phyloP scores from a whole-genome alignment of 2,329 filamentous ascomycete species.

The Trematosphaeria pertusa region DNA sequence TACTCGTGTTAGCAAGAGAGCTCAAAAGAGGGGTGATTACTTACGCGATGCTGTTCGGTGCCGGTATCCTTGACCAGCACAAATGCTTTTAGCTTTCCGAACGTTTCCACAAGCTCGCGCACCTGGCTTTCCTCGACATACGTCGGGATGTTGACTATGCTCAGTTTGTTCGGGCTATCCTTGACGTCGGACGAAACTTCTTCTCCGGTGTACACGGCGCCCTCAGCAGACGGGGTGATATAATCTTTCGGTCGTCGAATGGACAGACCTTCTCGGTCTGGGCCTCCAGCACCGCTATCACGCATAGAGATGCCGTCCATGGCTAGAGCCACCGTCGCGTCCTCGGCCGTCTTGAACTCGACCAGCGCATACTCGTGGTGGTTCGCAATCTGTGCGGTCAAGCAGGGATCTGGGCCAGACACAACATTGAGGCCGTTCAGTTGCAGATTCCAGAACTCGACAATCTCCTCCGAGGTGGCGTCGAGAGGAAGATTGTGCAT shows the following conservation, averaged over 20 bases:
- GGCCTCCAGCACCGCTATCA: slow-evolving; percentile 60
- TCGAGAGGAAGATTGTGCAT: slow-evolving; percentile 79
- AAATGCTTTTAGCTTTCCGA: slow-evolving; percentile 93
- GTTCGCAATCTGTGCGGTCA: slow-evolving; percentile 80
- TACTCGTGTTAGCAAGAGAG: slow-evolving; percentile 19
- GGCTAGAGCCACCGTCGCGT: slow-evolving; percentile 90
- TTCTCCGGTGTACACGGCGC: slow-evolving; percentile 75
- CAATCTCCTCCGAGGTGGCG: slow-evolving; percentile 76
- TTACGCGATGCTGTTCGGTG: slow-evolving; percentile 85
- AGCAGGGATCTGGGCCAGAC: slow-evolving; percentile 81
- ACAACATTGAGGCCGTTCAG: slow-evolving; percentile 96
- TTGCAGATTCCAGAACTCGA: slow-evolving; percentile 93
- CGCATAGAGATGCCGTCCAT: slow-evolving; percentile 91
- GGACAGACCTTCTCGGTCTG: slow-evolving; percentile 65
- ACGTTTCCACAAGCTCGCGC: slow-evolving; percentile 85
- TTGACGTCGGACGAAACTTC: slow-evolving; percentile 81
- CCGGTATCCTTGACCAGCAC: slow-evolving; percentile 84
- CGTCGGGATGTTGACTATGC: slow-evolving; percentile 84
- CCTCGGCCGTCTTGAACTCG: slow-evolving; percentile 86
- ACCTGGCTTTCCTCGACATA: slow-evolving; percentile 93
- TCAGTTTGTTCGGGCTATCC: slow-evolving; percentile 94
- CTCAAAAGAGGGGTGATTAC: slow-evolving; percentile 40
- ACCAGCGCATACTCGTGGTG: slow-evolving; percentile 83
- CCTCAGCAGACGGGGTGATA: slow-evolving; percentile 77
- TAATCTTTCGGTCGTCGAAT: slow-evolving; percentile 95